These are phyloP conservation scores for Eucommia ulmoides DNA, from an alignment of 257 asterid genomes.

Conservation along the genomic window DNA sequence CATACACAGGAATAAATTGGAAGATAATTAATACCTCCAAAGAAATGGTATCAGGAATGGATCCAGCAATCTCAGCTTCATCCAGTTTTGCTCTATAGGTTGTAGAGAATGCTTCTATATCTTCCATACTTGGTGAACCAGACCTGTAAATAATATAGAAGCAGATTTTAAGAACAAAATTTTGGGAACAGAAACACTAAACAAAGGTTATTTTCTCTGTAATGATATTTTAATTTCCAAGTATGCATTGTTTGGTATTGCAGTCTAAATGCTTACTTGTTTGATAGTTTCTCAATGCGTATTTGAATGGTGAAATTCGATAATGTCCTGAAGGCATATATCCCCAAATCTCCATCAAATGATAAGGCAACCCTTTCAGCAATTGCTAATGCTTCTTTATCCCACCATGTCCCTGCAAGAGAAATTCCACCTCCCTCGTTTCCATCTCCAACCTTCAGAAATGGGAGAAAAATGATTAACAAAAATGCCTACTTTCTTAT, in stretches of 20 bases:
- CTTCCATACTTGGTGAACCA: slow-evolving; percentile 75
- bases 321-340: slow-evolving; percentile 73
- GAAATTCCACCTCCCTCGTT: slow-evolving; percentile 80
- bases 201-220: background rate
- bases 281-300: slow-evolving; percentile 77
- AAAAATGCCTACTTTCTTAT: background rate
- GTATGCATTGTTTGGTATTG: background rate
- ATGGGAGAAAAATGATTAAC: background rate
- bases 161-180: background rate
- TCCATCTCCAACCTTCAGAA: slow-evolving; percentile 72
- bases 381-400: slow-evolving; percentile 49
- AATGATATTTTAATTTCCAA: background rate
- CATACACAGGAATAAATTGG: background rate
- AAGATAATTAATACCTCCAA: slow-evolving; percentile 46
- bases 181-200: background rate
- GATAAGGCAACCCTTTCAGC: slow-evolving; percentile 69
- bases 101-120: slow-evolving; percentile 67
- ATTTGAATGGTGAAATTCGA: slow-evolving; percentile 58
- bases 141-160: slow-evolving; percentile 35
- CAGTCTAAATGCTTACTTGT: slow-evolving; percentile 41
- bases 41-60: slow-evolving; percentile 46
- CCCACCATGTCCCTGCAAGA: slow-evolving; percentile 77
- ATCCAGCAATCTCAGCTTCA: slow-evolving; percentile 56
- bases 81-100: slow-evolving; percentile 50
- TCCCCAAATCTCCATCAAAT: slow-evolving; percentile 68